Base-by-base conservation (phyloP, 306 rosid genomes). In the Lathyrus aphaca region DNA sequence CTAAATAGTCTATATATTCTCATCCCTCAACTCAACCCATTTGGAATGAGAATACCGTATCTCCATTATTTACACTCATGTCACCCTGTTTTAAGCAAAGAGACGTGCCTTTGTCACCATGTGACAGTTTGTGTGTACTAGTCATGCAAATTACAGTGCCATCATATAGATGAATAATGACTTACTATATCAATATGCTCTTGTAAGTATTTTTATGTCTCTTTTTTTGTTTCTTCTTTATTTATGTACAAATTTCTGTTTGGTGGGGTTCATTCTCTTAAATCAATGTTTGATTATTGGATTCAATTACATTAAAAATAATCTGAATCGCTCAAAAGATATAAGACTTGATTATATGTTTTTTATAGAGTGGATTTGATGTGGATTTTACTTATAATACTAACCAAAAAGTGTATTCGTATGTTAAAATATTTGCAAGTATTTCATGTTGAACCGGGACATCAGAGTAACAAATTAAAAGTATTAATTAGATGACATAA, bases 121-220 rank as follows among this genome's bases (percentile, higher is more conserved):
- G 30, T 19, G 58, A 51, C n/a, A 51, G n/a, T 51, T n/a, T 51
- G 58, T 8, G 12, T 49, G 10, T 17, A 17, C 56, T 17, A 49
- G 25, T 49, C 56, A 49, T 17, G 56, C 56, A 49, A 18, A 49
- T 49, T 49, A 49, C 53, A 46, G 18, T 46, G 21, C 19, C 53
- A 46, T 46, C 10, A 48, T 18, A 6, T 7, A 2, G 9, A 48
- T 48, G 11, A 48, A 16, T 44, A 13, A 44, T 44, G 17, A 44
- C 49, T 43, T 43, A 43, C 48, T 44, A 44, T 44, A 42, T 42
- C 14, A 10, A 42, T 10, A 44, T 44, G 49, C 17, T 44, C 1
- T 48, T 48, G 54, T 48, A 44, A 44, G 16, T 16, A 23, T 48
- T 48, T 48, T 46, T 32, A 32, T 32, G 16, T 45, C 10, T 48